A percentile compares a stretch with the other conserved stretches of the same genome.
Conservation (phyloP, 805 yeast species). For the Komagataella pseudopastoris region DNA sequence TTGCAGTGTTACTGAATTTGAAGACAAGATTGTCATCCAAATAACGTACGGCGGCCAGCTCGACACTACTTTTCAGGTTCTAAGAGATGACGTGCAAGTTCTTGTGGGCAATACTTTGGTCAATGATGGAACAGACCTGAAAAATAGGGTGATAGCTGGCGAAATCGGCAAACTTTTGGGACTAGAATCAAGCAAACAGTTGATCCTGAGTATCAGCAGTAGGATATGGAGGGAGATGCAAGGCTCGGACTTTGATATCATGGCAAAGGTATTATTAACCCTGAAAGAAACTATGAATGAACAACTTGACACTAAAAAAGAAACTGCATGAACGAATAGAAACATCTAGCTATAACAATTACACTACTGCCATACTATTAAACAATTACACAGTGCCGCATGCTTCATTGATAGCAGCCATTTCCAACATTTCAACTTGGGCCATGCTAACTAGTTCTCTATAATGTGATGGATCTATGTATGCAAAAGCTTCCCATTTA, state of each 20-base stretch:
- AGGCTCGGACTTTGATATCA: not conserved
- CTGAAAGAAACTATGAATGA: not conserved
- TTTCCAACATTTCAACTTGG: slow-evolving; percentile 71
- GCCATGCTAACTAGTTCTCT: slow-evolving; percentile 51
- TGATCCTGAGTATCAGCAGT: not conserved
- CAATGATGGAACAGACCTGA: slow-evolving; percentile 6
- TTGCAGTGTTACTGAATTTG: slow-evolving; percentile 13
- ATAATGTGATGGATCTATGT: slow-evolving; percentile 80
- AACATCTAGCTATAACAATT: too few relatives aligned
- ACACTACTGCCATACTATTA: not conserved
- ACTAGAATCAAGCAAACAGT: not conserved
- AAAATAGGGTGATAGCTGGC: slow-evolving; percentile 2
- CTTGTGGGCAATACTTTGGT: slow-evolving; percentile 17
- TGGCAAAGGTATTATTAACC: not conserved
- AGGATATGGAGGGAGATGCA: not conserved
- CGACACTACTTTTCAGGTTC: slow-evolving; percentile 23
- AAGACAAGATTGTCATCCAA: slow-evolving; percentile 26
- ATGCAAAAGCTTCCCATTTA: slow-evolving; percentile 43
- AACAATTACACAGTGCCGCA: not conserved
- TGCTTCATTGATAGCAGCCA: slow-evolving; percentile 72
- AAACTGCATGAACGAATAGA: not conserved
- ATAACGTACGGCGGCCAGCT: slow-evolving; percentile 28
- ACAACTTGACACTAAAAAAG: too few relatives aligned
- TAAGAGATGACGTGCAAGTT: slow-evolving; percentile 4
- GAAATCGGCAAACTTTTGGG: not conserved